A percentile compares a stretch with the other conserved stretches of the same genome.
phyloP scores from a whole-genome alignment of 1,284 basidiomycete genomes.

The Rhodotorula sp. region DNA sequence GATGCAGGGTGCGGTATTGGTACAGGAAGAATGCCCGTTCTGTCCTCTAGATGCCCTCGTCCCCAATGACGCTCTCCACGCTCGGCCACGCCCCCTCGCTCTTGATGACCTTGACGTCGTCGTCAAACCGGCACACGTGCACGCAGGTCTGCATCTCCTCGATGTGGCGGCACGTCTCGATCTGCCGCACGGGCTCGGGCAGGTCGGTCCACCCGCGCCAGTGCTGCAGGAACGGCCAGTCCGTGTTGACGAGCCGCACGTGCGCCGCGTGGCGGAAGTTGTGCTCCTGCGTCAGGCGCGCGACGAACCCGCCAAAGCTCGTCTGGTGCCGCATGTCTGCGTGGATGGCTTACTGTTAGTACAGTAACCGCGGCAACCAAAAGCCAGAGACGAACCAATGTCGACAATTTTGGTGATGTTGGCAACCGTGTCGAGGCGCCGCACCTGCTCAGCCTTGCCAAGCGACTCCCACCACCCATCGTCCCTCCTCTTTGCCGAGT shows the following conservation, averaged over 20 bases:
- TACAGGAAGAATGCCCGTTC: too few species aligned
- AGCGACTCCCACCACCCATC: constrained; percentile 17
- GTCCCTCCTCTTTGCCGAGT: not conserved
- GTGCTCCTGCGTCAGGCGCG: not conserved
- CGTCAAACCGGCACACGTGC: not conserved
- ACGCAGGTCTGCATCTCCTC: not conserved
- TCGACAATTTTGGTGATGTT: constrained; percentile 13
- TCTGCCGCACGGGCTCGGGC: not conserved
- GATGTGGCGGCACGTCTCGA: not conserved
- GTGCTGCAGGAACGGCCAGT: constrained; percentile 7
- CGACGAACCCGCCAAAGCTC: constrained; percentile 14
- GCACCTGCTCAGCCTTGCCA: not conserved
- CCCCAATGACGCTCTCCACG: too few species aligned
- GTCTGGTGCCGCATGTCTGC: constrained; percentile 24
- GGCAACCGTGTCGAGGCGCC: constrained; percentile 8
- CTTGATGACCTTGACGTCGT: not conserved
- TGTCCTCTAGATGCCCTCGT: too few species aligned
- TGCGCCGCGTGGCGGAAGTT: constrained; percentile 8
- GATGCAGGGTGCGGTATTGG: too few species aligned
- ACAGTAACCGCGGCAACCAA: not conserved
- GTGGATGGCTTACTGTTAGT: too few species aligned
- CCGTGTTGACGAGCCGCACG: constrained; percentile 15
- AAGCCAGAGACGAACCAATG: constrained; percentile 15
- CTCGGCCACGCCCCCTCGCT: too few species aligned
- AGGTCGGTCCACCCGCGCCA: constrained; percentile 9